Evolutionary conservation across 768 basidiomycete species (phyloP).

Genomic region (Gautieria morchelliformis): DNA sequence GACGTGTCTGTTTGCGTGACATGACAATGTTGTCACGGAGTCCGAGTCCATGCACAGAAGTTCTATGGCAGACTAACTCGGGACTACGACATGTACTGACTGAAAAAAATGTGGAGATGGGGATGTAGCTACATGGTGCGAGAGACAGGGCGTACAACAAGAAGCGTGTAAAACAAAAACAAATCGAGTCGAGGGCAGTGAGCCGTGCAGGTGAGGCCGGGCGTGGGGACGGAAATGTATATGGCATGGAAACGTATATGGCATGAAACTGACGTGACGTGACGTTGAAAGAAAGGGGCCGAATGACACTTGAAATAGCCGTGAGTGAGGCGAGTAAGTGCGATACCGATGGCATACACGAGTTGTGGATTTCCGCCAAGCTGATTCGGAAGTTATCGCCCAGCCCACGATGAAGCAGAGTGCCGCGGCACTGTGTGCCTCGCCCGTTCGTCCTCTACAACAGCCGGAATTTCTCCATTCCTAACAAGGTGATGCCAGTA

Average conservation of each 20-base stretch:
- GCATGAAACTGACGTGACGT: neutral
- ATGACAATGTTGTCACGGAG: neutral
- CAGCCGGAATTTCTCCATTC: constrained; percentile 64
- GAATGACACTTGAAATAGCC: neutral
- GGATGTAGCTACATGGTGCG: neutral
- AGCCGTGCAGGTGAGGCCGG: neutral
- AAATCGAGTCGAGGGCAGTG: neutral
- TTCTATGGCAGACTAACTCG: neutral
- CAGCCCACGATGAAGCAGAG: neutral
- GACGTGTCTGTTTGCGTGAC: neutral
- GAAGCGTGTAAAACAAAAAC: neutral
- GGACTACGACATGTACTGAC: neutral
- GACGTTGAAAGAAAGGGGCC: neutral
- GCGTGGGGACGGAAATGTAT: neutral
- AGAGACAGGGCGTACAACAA: neutral
- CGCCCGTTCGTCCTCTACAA: constrained; percentile 52
- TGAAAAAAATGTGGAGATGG: neutral
- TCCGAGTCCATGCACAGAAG: neutral
- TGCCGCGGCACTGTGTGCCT: neutral
- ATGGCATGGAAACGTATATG: neutral
- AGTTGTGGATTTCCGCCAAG: neutral
- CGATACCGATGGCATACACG: neutral
- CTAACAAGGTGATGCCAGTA: constrained; percentile 71
- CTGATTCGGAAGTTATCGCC: neutral
- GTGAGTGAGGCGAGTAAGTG: neutral